phyloP scores from a whole-genome alignment of 2,329 filamentous ascomycete genomes.

The Dryadomyces quercus-mongolicae region DNA sequence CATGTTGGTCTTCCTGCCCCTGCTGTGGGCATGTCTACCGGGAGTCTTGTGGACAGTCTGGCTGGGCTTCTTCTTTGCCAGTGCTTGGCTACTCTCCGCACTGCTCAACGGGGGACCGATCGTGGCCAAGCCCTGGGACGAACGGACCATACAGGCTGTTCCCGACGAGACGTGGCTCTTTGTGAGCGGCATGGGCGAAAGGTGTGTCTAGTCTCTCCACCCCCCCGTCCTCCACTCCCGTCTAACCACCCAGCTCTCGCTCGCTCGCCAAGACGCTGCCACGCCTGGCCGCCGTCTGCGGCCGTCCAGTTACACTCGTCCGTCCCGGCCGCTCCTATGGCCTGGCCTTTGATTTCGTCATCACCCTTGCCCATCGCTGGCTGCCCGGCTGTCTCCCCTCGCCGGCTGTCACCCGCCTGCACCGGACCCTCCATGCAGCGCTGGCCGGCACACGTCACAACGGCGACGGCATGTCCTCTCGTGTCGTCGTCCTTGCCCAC shows the following conservation, averaged over 20 bases:
- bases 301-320: conserved; percentile 33
- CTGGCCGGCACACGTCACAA: background rate
- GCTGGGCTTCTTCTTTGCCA: conserved; percentile 14
- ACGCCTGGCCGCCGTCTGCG: conserved; percentile 23
- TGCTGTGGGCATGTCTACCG: conserved; percentile 19
- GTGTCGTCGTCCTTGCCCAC: conserved; percentile 27
- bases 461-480: conserved; percentile 11
- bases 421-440: conserved; percentile 9
- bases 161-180: conserved; percentile 19
- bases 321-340: conserved; percentile 35
- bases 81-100: conserved; percentile 13
- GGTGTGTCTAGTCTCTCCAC: conserved; percentile 16
- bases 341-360: conserved; percentile 37
- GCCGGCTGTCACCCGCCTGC: conserved; percentile 22
- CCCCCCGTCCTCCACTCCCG: background rate
- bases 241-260: conserved; percentile 14
- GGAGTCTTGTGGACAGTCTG: conserved; percentile 18
- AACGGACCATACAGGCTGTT: background rate
- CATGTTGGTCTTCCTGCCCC: conserved; percentile 15
- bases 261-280: conserved; percentile 21
- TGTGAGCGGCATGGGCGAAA: conserved; percentile 21
- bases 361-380: conserved; percentile 20
- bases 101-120: conserved; percentile 16
- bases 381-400: conserved; percentile 12
- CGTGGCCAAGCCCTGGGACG: conserved; percentile 4